These are phyloP conservation scores for Bondarzewia mesenterica DNA, from an alignment of 1,284 basidiomycete genomes.

Conservation along the genomic window DNA sequence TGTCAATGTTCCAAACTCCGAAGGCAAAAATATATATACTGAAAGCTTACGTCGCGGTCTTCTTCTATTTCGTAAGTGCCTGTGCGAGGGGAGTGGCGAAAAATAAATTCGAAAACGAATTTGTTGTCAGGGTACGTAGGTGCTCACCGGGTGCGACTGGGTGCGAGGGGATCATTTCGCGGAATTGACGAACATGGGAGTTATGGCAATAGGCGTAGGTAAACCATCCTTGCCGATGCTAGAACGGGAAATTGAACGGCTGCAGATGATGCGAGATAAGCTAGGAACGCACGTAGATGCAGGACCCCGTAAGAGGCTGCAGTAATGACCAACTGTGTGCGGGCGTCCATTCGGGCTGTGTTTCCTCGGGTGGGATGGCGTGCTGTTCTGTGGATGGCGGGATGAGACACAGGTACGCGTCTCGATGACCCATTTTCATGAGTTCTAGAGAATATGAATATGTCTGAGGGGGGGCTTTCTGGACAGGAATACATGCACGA, in stretches of 20 bases:
- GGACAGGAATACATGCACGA: constrained; percentile 8
- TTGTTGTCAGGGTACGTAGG: constrained; percentile 10
- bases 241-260: no score
- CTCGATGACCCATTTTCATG: constrained; percentile 61
- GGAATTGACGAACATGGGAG: constrained; percentile 84
- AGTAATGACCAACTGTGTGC: constrained; percentile 73
- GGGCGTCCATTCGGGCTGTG: constrained; percentile 51
- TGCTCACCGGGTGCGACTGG: constrained; percentile 55
- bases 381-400: constrained; percentile 49
- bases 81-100: constrained; percentile 3
- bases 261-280: constrained; percentile 8
- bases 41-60: constrained; percentile 14
- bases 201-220: constrained; percentile 95
- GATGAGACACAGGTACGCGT: constrained; percentile 68
- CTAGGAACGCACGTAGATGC: constrained; percentile 62
- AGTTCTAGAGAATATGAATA: constrained; percentile 42
- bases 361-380: constrained; percentile 38
- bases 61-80: constrained; percentile 15
- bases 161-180: constrained; percentile 53
- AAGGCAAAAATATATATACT: constrained; percentile 15
- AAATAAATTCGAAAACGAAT: constrained; percentile 7
- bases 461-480: constrained; percentile 17
- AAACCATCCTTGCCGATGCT: constrained; percentile 89
- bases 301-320: constrained; percentile 65
- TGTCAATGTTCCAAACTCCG: background rate